Conservation (phyloP, 23 red algal species). For the Agarophyton chilense region DNA sequence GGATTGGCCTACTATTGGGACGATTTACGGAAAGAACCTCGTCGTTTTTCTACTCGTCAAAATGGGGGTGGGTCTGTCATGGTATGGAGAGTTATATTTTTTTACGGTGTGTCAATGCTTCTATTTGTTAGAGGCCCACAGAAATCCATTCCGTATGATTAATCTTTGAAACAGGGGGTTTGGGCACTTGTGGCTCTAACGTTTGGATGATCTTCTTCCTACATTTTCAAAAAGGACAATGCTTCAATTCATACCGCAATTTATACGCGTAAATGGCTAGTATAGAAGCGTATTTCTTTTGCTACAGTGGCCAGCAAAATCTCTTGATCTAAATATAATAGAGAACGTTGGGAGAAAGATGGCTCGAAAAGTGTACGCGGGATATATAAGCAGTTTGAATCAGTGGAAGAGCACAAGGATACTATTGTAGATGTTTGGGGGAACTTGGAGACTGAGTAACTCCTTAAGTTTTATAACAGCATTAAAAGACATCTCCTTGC, state of each 20-base stretch:
- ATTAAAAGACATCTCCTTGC: neutral
- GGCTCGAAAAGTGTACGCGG: neutral
- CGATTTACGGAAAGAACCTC: too few species aligned
- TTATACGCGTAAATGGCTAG: constrained; percentile 2
- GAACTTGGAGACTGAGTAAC: neutral
- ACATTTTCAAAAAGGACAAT: constrained; percentile 1
- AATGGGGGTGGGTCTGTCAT: too few species aligned
- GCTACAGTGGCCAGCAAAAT: constrained; percentile 4
- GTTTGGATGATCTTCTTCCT: neutral
- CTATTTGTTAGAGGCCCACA: neutral
- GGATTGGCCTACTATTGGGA: neutral
- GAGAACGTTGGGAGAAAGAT: too few species aligned
- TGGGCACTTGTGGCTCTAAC: neutral
- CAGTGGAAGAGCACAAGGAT: neutral
- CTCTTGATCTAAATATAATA: too few species aligned
- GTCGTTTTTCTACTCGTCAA: too few species aligned
- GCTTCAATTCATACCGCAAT: neutral
- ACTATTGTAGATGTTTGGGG: neutral
- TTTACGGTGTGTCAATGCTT: neutral
- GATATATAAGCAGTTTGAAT: neutral
- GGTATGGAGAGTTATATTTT: constrained; percentile 21
- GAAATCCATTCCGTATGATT: neutral
- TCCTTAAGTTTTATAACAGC: neutral
- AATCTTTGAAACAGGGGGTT: too few species aligned
- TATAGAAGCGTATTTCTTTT: neutral